Base-by-base conservation (phyloP, 2,329 filamentous ascomycete species). In the Botryotinia globosa region DNA sequence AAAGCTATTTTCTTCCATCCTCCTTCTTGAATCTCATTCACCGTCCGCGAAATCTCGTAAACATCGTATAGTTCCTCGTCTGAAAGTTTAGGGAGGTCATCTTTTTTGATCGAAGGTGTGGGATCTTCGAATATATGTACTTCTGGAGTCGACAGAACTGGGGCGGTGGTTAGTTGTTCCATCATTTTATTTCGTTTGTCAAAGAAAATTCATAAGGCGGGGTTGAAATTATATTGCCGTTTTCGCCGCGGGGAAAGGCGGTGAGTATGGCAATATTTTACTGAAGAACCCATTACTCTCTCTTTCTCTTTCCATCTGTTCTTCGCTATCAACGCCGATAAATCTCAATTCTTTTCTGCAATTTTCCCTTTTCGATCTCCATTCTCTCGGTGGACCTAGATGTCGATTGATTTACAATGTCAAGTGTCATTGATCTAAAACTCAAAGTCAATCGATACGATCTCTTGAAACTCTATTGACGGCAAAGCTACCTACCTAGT, bases 1-100 rank as follows among this genome's bases (percentile, higher is more conserved):
- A 99, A 84, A 1, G 94, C 96, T 45, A 99, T 88, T 68, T 92
- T 88, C 75, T 84, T 87, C 88, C 93, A 97, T 81, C 86, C 86
- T 61, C 89, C 91, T 8, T 85, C 82, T n/a, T 85, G 85, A 64
- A 99, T 92, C 81, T 97, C 93, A 51, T 84, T 82, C 66, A 94
- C 87, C 0, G 96, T 98, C 72, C 93, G 88, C 73, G 88, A 86
- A 76, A 98, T 91, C 82, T 99, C 96, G 84, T 98, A 99, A 66
- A 92, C 91, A 58, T 90, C 83, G 72, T 85, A 84, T 44, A 98
- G 85, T 79, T 94, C 92, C 79, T 92, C 89, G 76, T 95, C 89
- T 25, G 72, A 74, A 18, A 77, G 64, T 61, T 72, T 73, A 25
- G 72, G 62, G 14, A 63, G 45, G 25, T 59, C 64, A 18, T 71